Base-by-base conservation (phyloP, 495 filamentous ascomycete genomes). In the Achaetomiella virescens region DNA sequence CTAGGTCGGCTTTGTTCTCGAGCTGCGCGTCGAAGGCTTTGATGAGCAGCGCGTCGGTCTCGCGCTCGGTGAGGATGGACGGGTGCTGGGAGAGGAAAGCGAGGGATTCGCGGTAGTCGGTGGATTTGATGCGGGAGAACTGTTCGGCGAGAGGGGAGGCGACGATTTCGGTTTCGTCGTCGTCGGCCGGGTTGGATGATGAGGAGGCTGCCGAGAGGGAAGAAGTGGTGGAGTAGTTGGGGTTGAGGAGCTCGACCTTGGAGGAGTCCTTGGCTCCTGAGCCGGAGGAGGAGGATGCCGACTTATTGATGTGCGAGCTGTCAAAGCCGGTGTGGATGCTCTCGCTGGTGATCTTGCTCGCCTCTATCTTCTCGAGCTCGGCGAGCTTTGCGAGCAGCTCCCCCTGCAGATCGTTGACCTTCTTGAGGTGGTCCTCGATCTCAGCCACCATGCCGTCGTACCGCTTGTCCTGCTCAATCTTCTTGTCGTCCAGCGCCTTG, bases 291-390 rank as follows among this genome's bases (percentile, higher is more conserved):
- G 71, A 56, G 18, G 69, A 57, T 12, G 55, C 51, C 2, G 79
- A 70, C 67, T 91, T 93, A 54, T 81, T 70, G 46, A 98, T 81
- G 57, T 85, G 76, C 2, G 90, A 90, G 61, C 79, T 86, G 67
- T 93, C 84, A 67, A 98, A 98, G 11, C 93, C 93, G n/a, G 85
- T 89, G 66, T 96, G 90, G 57, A 96, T 82, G 58, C 79, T 72
- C 61, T 97, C 95, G 63, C 90, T 97, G 2, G 93, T 98, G 60
- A 98, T 98, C 70, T 98, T 96, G 59, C 80, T 79, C 41, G 77
- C 70, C 65, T 97, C 91, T 53, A 93, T 90, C 71, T 85, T 88
- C 74, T 97, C 91, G 18, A 98, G 73, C 69, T 89, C 79, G 7
- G 77, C 86, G 48, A 97, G 76, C 72, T 87, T 89, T 54, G 72